Conservation (phyloP, 345 rosid species). For the Brassica napus region Da-Ae NC_063436.1:18305501-18306000, state of each 20-base stretch:
- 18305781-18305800: conserved; percentile 57
- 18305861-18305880: conserved; percentile 17
- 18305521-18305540: not conserved
- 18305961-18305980: conserved; percentile 33
- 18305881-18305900: not conserved
- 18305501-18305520: not conserved
- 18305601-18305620: not conserved
- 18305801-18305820: conserved; percentile 37
- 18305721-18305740: conserved; percentile 47
- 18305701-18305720: conserved; percentile 32
- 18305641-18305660: not conserved
- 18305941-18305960: conserved; percentile 28
- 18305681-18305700: conserved; percentile 21
- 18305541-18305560: not conserved
- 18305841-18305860: conserved; percentile 26
- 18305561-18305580: no score
- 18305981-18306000: conserved; percentile 24
- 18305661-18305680: conserved; percentile 40
- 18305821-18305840: conserved; percentile 27
- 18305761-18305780: conserved; percentile 26
- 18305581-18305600: not conserved
- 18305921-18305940: conserved; percentile 18
- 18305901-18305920: not conserved
- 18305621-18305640: not conserved
- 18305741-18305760: conserved; percentile 50